A percentile compares a stretch with the other conserved stretches of the same genome.
Evolutionary conservation across 768 basidiomycete genomes (phyloP).

Genomic region (Suillus tomentosus): DNA sequence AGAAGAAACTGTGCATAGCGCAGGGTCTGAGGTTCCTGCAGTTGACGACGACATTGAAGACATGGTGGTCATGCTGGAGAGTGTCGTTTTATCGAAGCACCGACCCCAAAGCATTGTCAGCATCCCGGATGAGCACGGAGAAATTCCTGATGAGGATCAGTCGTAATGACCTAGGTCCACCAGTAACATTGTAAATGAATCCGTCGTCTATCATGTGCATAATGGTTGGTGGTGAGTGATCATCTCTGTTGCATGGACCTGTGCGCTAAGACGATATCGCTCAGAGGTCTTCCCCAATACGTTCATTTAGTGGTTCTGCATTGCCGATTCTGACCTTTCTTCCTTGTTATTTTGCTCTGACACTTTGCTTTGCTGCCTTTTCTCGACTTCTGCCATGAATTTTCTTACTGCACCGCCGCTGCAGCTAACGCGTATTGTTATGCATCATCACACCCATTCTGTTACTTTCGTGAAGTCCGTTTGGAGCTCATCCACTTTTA

Average conservation of each 20-base stretch:
- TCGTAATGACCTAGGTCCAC: constrained; percentile 27
- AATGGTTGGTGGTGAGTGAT: constrained; percentile 26
- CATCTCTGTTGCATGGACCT: constrained; percentile 24
- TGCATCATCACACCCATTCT: constrained; percentile 11
- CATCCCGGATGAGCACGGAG: constrained; percentile 57
- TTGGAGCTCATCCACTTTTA: constrained; percentile 15
- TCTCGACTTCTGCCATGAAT: constrained; percentile 6
- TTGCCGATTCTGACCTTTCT: constrained; percentile 11
- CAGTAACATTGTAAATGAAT: constrained; percentile 25
- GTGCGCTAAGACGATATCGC: constrained; percentile 5
- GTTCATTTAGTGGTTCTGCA: constrained; percentile 24
- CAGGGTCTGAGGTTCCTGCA: not conserved
- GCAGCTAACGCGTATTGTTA: not conserved
- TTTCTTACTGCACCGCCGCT: constrained; percentile 3
- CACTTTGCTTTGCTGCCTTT: constrained; percentile 14
- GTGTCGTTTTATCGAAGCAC: constrained; percentile 35
- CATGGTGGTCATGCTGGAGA: constrained; percentile 68
- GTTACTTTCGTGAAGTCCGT: constrained; percentile 14
- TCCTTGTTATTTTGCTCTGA: constrained; percentile 21
- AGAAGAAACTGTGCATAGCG: not conserved
- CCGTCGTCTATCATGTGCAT: constrained; percentile 15
- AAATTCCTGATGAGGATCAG: constrained; percentile 53
- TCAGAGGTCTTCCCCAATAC: constrained; percentile 30
- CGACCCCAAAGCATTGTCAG: constrained; percentile 45
- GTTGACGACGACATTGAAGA: constrained; percentile 55